Percentiles rank a stretch among this genome's conserved stretches.
Conservation (phyloP, 2,329 filamentous ascomycete species). For the Fusarium subtropicale region DNA sequence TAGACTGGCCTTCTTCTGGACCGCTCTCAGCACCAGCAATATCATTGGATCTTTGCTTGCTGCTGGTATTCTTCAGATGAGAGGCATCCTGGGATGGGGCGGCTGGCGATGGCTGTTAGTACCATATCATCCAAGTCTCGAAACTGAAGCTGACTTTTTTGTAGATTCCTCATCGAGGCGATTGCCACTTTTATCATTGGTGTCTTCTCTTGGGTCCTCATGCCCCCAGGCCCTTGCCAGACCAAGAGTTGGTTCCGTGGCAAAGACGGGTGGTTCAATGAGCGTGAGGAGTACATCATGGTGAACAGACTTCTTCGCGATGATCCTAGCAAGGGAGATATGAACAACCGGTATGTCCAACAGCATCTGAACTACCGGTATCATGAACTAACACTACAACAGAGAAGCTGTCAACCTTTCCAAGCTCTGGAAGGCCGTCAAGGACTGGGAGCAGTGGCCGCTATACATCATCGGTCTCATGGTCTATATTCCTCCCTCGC, state of each 20-base stretch:
- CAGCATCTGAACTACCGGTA: accelerated
- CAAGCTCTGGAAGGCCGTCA: conserved; percentile 62
- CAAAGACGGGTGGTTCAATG: conserved; percentile 70
- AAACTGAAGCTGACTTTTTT: not conserved
- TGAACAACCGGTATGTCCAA: conserved; percentile 64
- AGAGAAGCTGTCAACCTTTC: conserved; percentile 49
- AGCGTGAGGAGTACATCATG: conserved; percentile 70
- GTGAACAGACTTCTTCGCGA: conserved; percentile 71
- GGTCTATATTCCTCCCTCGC: conserved; percentile 56
- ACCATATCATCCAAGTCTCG: accelerated
- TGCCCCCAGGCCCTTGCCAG: conserved; percentile 60
- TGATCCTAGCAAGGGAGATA: conserved; percentile 70
- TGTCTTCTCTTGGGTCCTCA: conserved; percentile 58
- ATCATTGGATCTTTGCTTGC: conserved; percentile 65
- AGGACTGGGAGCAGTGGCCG: conserved; percentile 71
- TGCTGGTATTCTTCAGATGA: conserved; percentile 53
- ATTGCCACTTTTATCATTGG: conserved; percentile 57
- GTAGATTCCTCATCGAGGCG: conserved; percentile 64
- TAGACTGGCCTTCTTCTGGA: conserved; percentile 77
- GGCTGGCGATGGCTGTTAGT: conserved; percentile 56
- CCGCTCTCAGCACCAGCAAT: conserved; percentile 67
- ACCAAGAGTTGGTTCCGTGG: conserved; percentile 69
- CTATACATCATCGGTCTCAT: conserved; percentile 61
- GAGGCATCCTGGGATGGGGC: conserved; percentile 52
- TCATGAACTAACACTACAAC: conserved; percentile 45